Evolutionary conservation across 495 filamentous ascomycete species (phyloP).

Genomic region (Daldinia caldariorum): DNA sequence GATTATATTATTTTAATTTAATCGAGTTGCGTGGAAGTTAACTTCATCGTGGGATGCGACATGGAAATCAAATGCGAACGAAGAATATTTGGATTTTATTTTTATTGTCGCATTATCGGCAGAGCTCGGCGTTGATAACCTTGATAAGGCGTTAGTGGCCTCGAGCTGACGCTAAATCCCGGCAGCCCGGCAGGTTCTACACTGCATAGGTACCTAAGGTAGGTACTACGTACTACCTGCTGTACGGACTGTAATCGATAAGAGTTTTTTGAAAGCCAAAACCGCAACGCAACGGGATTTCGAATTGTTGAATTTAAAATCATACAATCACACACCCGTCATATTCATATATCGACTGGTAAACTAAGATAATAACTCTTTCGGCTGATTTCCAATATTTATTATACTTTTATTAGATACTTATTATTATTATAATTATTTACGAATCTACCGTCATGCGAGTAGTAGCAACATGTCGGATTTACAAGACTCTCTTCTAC

Average conservation of each 20-base stretch:
- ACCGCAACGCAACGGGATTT: background rate
- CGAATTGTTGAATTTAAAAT: background rate
- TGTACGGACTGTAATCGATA: too few species aligned
- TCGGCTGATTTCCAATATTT: background rate
- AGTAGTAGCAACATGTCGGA: conserved; percentile 13
- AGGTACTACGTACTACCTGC: too few species aligned
- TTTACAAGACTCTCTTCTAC: background rate
- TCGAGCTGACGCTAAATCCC: background rate
- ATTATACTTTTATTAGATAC: too few species aligned
- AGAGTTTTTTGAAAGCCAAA: background rate
- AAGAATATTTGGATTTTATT: conserved; percentile 1
- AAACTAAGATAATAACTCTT: background rate
- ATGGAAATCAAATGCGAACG: background rate
- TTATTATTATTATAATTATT: background rate
- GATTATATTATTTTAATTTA: background rate
- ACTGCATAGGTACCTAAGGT: background rate
- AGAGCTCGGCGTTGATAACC: background rate
- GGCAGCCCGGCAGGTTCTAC: background rate
- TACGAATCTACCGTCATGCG: too few species aligned
- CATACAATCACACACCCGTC: background rate
- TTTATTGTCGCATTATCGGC: background rate
- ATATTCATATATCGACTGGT: too few species aligned
- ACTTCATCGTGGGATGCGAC: background rate
- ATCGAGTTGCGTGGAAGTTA: background rate
- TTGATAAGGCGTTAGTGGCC: background rate